Evolutionary conservation across 305 asterid species (phyloP).

Genomic region (Salvia sclarea): DNA sequence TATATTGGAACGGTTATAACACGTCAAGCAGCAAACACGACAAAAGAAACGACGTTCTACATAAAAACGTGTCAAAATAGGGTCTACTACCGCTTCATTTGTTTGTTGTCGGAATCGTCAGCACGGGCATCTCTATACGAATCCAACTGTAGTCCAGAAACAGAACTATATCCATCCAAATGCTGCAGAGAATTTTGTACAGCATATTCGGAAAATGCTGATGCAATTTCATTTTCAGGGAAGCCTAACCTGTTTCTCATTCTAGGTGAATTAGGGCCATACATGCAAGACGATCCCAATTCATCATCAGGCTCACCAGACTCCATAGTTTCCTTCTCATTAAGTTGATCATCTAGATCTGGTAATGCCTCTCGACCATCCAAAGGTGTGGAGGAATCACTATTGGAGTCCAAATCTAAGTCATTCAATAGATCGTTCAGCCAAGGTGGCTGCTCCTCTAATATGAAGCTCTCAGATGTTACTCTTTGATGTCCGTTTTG

Average conservation of each 20-base stretch:
- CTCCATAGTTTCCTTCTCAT: slow-evolving; percentile 39
- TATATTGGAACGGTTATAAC: not conserved
- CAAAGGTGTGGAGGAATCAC: slow-evolving; percentile 55
- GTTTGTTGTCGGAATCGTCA: slow-evolving; percentile 46
- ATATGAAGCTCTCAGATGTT: slow-evolving; percentile 44
- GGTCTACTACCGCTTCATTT: slow-evolving; percentile 57
- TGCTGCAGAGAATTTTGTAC: slow-evolving; percentile 52
- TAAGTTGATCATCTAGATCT: slow-evolving; percentile 39
- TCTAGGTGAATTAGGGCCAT: slow-evolving; percentile 91
- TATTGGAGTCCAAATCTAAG: slow-evolving; percentile 43
- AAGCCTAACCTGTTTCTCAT: slow-evolving; percentile 51
- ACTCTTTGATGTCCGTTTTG: slow-evolving; percentile 42
- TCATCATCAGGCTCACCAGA: slow-evolving; percentile 49
- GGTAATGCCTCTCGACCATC: slow-evolving; percentile 38
- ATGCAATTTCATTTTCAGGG: slow-evolving; percentile 59
- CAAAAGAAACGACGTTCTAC: not conserved
- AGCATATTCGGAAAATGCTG: slow-evolving; percentile 68
- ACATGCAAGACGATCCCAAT: slow-evolving; percentile 52
- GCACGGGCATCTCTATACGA: slow-evolving; percentile 36
- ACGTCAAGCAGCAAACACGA: slow-evolving; percentile 18
- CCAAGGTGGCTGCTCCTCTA: slow-evolving; percentile 77
- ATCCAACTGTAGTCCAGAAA: slow-evolving; percentile 43
- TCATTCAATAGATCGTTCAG: slow-evolving; percentile 68
- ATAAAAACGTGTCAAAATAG: slow-evolving; percentile 29
- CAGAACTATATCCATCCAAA: slow-evolving; percentile 41